These are phyloP conservation scores for Drosera spatulata DNA, from an alignment of 179 eudicot genomes.

Conservation along the genomic window DNA sequence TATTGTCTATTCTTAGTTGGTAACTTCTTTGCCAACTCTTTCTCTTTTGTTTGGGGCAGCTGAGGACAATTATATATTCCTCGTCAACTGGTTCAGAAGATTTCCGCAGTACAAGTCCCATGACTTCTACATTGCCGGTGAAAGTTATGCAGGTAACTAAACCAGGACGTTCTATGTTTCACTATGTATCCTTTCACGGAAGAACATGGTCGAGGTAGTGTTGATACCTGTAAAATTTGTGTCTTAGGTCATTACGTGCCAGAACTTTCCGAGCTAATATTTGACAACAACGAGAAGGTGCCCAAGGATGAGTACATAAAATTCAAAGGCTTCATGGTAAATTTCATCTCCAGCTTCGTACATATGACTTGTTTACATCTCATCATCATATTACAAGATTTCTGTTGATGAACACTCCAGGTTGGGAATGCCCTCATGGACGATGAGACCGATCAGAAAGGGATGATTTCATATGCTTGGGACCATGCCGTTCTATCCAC, in stretches of 20 bases:
- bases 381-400: no score
- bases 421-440: constrained; percentile 76
- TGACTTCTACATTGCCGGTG: constrained; percentile 80
- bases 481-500: constrained; percentile 86
- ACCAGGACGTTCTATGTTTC: not conserved
- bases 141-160: constrained; percentile 78
- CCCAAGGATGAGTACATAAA: constrained; percentile 43
- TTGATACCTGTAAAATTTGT: no score
- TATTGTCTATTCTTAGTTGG: not conserved
- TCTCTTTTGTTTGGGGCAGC: constrained; percentile 28
- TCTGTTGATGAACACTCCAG: constrained; percentile 20
- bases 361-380: not conserved
- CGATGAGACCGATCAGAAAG: constrained; percentile 73
- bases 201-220: no score
- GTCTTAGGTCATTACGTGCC: constrained; percentile 83
- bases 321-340: constrained; percentile 73
- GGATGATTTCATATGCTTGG: constrained; percentile 86
- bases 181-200: no score
- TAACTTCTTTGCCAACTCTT: not conserved
- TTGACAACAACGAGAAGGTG: constrained; percentile 43
- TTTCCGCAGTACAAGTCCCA: constrained; percentile 73
- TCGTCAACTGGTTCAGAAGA: constrained; percentile 64
- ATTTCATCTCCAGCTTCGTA: constrained; percentile 1
- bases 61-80: constrained; percentile 56
- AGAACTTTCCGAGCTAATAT: constrained; percentile 55